Evolutionary conservation across 2,329 filamentous ascomycete genomes (phyloP).

Genomic region (Ambrosiella xylebori): DNA sequence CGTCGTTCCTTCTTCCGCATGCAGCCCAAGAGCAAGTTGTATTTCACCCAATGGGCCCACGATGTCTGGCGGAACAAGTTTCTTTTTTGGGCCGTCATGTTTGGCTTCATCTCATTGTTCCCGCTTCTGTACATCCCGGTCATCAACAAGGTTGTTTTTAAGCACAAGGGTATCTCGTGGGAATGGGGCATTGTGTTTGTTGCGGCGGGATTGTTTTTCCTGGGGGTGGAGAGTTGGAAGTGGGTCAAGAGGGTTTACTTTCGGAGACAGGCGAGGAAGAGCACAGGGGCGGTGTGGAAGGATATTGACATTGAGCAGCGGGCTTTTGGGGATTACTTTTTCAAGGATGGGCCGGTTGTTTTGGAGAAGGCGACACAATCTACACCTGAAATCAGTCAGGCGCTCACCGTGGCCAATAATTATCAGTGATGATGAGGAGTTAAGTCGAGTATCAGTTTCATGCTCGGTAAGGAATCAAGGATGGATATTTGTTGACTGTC

Average conservation of each 20-base stretch:
- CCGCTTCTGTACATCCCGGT: slow-evolving; percentile 41
- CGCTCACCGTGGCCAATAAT: neutral
- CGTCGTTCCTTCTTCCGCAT: slow-evolving; percentile 60
- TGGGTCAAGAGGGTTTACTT: slow-evolving; percentile 33
- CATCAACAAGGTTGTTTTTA: slow-evolving; percentile 41
- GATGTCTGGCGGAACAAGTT: slow-evolving; percentile 59
- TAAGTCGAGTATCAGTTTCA: no score
- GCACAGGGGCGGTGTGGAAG: slow-evolving; percentile 20
- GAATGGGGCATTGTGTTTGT: slow-evolving; percentile 46
- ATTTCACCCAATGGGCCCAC: slow-evolving; percentile 47
- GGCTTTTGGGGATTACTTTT: slow-evolving; percentile 24
- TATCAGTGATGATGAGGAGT: neutral
- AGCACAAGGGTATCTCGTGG: slow-evolving; percentile 43
- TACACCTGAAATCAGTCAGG: neutral
- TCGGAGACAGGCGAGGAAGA: slow-evolving; percentile 16
- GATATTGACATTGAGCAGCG: slow-evolving; percentile 25
- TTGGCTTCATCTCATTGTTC: slow-evolving; percentile 32
- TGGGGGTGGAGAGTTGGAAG: slow-evolving; percentile 42
- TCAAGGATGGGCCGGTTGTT: neutral
- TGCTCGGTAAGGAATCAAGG: no score
- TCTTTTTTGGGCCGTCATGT: slow-evolving; percentile 44
- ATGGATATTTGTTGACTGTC: no score
- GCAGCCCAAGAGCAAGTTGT: slow-evolving; percentile 42
- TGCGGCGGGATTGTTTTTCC: slow-evolving; percentile 36
- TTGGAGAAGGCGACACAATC: neutral